These are phyloP conservation scores for Diatrype stigma DNA, from an alignment of 2,329 filamentous ascomycete genomes.

Conservation along the genomic window DNA sequence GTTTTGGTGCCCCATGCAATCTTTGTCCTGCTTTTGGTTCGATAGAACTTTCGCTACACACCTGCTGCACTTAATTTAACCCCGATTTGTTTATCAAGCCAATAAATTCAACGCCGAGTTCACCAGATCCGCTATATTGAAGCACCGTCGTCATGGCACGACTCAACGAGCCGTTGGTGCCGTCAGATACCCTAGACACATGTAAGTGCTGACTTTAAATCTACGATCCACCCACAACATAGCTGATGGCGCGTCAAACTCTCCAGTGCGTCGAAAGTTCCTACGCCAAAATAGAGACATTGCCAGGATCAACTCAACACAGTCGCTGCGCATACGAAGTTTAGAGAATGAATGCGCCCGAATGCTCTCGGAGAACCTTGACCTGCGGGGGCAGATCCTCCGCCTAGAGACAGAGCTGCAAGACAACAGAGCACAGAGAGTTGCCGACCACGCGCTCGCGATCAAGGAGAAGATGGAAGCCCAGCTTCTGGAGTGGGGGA, in stretches of 20 bases:
- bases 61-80: neutral
- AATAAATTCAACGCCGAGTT: too few relatives aligned
- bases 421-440: conserved; percentile 53
- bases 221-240: neutral
- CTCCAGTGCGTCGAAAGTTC: conserved; percentile 72
- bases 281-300: conserved; percentile 82
- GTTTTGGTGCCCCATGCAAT: neutral
- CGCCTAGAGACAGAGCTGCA: conserved; percentile 65
- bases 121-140: conserved; percentile 1
- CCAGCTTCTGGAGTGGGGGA: conserved; percentile 67
- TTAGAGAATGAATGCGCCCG: conserved; percentile 73
- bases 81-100: neutral
- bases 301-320: conserved; percentile 71
- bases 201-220: conserved; percentile 45
- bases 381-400: conserved; percentile 66
- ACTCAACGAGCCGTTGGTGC: conserved; percentile 69
- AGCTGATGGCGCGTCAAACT: conserved; percentile 3
- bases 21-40: neutral
- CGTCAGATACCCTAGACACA: conserved; percentile 67
- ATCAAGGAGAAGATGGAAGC: conserved; percentile 68
- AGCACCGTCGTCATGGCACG: conserved; percentile 62
- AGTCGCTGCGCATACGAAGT: conserved; percentile 71
- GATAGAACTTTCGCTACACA: neutral
- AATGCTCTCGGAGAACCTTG: conserved; percentile 74
- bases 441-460: conserved; percentile 62